phyloP scores from a whole-genome alignment of 768 basidiomycete species.

The Tulasnella calospora region DNA sequence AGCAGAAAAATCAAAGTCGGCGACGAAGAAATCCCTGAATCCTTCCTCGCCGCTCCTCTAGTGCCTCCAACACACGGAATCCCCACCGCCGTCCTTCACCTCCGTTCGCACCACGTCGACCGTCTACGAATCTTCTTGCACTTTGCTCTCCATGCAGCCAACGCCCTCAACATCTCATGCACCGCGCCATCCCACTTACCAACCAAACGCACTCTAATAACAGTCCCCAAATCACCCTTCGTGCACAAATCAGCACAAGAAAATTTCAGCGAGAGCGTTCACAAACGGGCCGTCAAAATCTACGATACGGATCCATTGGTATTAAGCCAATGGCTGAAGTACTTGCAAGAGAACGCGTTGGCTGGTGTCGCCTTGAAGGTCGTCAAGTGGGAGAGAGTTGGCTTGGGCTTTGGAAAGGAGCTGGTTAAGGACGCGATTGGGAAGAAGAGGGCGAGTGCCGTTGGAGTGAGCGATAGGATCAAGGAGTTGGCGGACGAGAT shows the following conservation, averaged over 20 bases:
- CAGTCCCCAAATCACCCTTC: conserved; percentile 80
- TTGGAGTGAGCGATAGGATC: conserved; percentile 32
- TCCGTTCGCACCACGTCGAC: conserved; percentile 66
- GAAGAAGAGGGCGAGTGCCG: conserved; percentile 36
- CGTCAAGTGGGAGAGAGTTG: conserved; percentile 66
- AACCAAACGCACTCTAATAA: conserved; percentile 73
- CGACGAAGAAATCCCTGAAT: conserved; percentile 6
- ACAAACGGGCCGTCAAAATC: conserved; percentile 82
- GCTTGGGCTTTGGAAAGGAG: conserved; percentile 49
- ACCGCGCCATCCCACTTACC: conserved; percentile 64
- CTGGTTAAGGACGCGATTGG: conserved; percentile 38
- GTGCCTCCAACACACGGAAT: conserved; percentile 47
- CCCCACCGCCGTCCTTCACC: conserved; percentile 76
- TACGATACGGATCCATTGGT: conserved; percentile 81
- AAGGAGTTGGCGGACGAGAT: conserved; percentile 37
- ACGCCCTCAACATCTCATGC: conserved; percentile 75
- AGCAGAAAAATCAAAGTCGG: neutral
- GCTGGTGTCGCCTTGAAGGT: conserved; percentile 85
- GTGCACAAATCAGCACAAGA: conserved; percentile 91
- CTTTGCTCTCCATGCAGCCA: conserved; percentile 78
- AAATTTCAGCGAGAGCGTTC: conserved; percentile 82
- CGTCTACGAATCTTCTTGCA: conserved; percentile 75
- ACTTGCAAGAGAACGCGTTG: conserved; percentile 67
- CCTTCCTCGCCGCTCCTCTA: conserved; percentile 18
- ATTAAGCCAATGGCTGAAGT: conserved; percentile 73